phyloP scores from a whole-genome alignment of 2,329 filamentous ascomycete genomes.

The Penicillium sp. region DNA sequence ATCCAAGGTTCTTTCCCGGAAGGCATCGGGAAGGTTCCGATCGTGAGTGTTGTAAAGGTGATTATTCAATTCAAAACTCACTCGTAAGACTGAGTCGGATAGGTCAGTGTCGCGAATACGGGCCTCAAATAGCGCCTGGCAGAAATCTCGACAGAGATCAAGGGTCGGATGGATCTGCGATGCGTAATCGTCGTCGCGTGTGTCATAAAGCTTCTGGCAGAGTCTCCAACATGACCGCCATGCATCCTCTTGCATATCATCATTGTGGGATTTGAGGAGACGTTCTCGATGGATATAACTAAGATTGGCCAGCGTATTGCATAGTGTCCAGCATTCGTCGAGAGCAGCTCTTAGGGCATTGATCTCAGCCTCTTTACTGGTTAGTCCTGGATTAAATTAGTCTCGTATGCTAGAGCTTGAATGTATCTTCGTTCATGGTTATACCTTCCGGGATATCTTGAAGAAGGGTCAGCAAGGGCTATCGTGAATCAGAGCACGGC shows the following conservation, averaged over 20 bases:
- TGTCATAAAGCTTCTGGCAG: constrained; percentile 80
- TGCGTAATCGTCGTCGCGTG: constrained; percentile 61
- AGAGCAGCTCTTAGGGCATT: constrained; percentile 66
- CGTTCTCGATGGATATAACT: constrained; percentile 75
- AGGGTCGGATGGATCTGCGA: constrained; percentile 65
- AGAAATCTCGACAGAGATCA: constrained; percentile 84
- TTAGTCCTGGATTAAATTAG: constrained; percentile 28
- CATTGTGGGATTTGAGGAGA: constrained; percentile 65
- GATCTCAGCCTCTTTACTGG: constrained; percentile 49
- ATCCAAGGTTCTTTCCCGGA: constrained; percentile 79
- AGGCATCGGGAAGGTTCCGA: constrained; percentile 70
- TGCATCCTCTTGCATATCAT: constrained; percentile 72
- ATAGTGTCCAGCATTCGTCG: constrained; percentile 85
- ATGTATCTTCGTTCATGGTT: constrained; percentile 3
- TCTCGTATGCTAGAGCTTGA: constrained; percentile 19
- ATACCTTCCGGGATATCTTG: constrained; percentile 30
- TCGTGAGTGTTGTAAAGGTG: constrained; percentile 91
- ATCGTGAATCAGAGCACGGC: constrained; percentile 5
- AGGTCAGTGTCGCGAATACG: constrained; percentile 67
- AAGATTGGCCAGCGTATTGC: constrained; percentile 77
- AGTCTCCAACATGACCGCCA: constrained; percentile 93
- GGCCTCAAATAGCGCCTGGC: constrained; percentile 81
- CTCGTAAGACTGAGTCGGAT: constrained; percentile 75
- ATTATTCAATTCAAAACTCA: constrained; percentile 92
- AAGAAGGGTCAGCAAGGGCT: constrained; percentile 8